These are phyloP conservation scores for Holtermanniella nyarrowii DNA, from an alignment of 768 basidiomycete genomes.

Conservation along the genomic window DNA sequence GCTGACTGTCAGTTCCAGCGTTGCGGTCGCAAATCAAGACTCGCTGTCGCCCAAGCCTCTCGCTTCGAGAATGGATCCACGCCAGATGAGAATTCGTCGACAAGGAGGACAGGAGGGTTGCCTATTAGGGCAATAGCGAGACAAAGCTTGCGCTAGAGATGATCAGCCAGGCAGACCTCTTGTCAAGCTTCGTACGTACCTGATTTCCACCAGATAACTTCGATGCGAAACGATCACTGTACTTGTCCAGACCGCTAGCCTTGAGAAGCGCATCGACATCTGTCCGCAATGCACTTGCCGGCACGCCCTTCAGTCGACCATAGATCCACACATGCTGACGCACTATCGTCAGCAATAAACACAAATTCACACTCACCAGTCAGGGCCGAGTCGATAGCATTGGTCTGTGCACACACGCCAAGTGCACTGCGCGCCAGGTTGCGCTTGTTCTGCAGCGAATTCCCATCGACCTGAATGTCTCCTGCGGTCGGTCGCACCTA, in stretches of 20 bases:
- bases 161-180: background rate
- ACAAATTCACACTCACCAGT: constrained; percentile 43
- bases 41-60: constrained; percentile 68
- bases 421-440: constrained; percentile 57
- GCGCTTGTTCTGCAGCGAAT: constrained; percentile 57
- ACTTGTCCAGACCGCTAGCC: constrained; percentile 52
- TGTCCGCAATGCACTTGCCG: constrained; percentile 47
- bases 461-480: constrained; percentile 57
- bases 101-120: constrained; percentile 65
- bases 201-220: constrained; percentile 72
- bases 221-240: constrained; percentile 62
- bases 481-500: constrained; percentile 59
- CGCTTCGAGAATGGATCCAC: constrained; percentile 74
- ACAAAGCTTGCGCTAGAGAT: constrained; percentile 53
- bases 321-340: constrained; percentile 64
- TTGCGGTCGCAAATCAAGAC: constrained; percentile 56
- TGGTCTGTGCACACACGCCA: constrained; percentile 76
- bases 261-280: constrained; percentile 54
- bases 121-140: constrained; percentile 68
- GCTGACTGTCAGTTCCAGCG: constrained; percentile 5
- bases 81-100: constrained; percentile 75
- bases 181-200: background rate
- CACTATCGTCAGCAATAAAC: constrained; percentile 29
- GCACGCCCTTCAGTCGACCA: constrained; percentile 62
- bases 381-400: constrained; percentile 66